phyloP scores from a whole-genome alignment of 345 rosid genomes.

The Euclidium syriacum region DNA sequence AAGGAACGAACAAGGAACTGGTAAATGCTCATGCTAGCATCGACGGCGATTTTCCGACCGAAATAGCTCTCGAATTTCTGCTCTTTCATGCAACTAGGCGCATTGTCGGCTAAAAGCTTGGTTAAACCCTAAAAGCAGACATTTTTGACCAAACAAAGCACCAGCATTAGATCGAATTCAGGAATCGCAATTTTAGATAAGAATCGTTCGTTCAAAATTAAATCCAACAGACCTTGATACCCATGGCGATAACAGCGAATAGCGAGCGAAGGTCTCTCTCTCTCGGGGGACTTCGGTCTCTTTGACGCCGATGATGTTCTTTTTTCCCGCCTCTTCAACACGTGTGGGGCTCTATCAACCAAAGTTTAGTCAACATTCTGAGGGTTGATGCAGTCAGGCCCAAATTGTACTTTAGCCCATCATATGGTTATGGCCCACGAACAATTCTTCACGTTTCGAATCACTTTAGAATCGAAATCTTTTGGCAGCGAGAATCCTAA shows the following conservation, averaged over 20 bases:
- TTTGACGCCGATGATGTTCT: slow-evolving; percentile 1
- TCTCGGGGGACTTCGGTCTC: not conserved
- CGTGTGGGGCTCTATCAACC: slow-evolving; percentile 15
- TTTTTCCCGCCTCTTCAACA: slow-evolving; percentile 30
- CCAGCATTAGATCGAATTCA: slow-evolving; percentile 10
- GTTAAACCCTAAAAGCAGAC: slow-evolving; percentile 71
- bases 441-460: not conserved
- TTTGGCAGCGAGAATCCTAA: too few relatives aligned
- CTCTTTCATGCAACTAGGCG: slow-evolving; percentile 84
- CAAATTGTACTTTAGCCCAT: not conserved
- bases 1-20: slow-evolving; percentile 70
- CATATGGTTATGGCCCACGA: not conserved
- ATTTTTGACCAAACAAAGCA: not conserved
- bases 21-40: slow-evolving; percentile 99
- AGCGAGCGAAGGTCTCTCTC: not conserved
- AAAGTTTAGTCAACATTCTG: not conserved
- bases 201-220: not conserved
- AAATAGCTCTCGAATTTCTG: slow-evolving; percentile 89
- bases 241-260: slow-evolving; percentile 23
- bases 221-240: slow-evolving; percentile 27
- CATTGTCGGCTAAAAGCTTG: slow-evolving; percentile 93
- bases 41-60: slow-evolving; percentile 89
- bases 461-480: too few relatives aligned
- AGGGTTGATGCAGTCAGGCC: not conserved
- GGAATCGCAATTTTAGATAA: not conserved